phyloP scores from a whole-genome alignment of 176 grass and related monocot species.

The Carex cristatella region DNA sequence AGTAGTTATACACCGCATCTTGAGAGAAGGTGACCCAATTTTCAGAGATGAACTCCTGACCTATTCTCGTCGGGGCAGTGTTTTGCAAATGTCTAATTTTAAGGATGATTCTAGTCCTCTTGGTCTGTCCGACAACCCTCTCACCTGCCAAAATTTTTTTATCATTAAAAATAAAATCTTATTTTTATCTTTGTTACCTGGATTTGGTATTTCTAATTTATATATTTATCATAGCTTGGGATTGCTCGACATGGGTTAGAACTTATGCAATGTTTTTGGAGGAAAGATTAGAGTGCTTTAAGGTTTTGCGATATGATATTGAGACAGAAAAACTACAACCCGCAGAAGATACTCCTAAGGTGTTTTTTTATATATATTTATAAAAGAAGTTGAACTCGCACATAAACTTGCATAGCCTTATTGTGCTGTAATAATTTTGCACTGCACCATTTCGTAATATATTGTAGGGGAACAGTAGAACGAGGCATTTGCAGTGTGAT shows the following conservation, averaged over 20 bases:
- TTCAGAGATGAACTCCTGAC: conserved; percentile 77
- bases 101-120: conserved; percentile 88
- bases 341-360: conserved; percentile 65
- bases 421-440: neutral
- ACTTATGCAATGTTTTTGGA: conserved; percentile 77
- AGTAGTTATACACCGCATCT: conserved; percentile 75
- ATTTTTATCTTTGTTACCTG: neutral
- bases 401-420: neutral
- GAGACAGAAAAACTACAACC: conserved; percentile 61
- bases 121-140: conserved; percentile 37
- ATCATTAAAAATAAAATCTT: neutral
- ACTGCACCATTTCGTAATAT: neutral
- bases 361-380: conserved; percentile 6
- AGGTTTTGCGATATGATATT: conserved; percentile 74
- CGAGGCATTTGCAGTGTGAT: conserved; percentile 48
- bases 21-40: conserved; percentile 84
- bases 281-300: conserved; percentile 83
- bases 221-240: conserved; percentile 61
- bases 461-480: conserved; percentile 81
- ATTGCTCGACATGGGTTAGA: conserved; percentile 87
- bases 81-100: conserved; percentile 88
- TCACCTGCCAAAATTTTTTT: neutral
- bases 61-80: conserved; percentile 75
- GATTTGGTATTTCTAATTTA: conserved; percentile 5
- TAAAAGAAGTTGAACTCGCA: neutral